phyloP scores from a whole-genome alignment of 176 grass and related monocot species.

The Poa annua region DNA sequence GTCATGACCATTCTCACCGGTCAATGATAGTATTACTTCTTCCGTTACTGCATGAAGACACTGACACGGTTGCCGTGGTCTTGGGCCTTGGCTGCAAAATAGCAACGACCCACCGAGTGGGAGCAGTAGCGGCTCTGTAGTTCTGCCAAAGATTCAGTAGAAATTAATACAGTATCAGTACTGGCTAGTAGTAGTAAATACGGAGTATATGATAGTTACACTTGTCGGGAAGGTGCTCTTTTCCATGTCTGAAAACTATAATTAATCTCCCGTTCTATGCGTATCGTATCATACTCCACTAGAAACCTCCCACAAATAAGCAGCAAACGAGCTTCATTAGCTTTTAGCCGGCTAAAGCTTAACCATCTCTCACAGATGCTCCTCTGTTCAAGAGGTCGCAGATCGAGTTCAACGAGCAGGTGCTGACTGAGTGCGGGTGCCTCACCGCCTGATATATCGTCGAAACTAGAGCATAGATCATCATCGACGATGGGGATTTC shows the following conservation, averaged over 20 bases:
- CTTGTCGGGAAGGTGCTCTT: neutral
- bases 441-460: neutral
- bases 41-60: neutral
- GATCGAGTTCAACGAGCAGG: neutral
- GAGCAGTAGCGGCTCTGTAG: neutral
- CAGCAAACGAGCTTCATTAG: neutral
- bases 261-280: neutral
- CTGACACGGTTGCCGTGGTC: slow-evolving; percentile 3
- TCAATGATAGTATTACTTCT: no score
- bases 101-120: neutral
- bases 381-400: neutral
- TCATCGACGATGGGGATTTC: neutral
- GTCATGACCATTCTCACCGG: no score
- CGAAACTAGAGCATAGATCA: neutral
- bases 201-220: neutral
- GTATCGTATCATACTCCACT: neutral
- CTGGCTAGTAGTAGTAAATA: neutral
- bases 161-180: neutral
- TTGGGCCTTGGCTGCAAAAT: neutral
- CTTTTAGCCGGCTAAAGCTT: neutral
- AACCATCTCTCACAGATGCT: neutral
- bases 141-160: neutral
- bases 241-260: neutral
- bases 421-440: neutral
- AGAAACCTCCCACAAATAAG: neutral